Conservation (phyloP, 2,329 filamentous ascomycete species). For the Colletotrichum tropicicola region DNA sequence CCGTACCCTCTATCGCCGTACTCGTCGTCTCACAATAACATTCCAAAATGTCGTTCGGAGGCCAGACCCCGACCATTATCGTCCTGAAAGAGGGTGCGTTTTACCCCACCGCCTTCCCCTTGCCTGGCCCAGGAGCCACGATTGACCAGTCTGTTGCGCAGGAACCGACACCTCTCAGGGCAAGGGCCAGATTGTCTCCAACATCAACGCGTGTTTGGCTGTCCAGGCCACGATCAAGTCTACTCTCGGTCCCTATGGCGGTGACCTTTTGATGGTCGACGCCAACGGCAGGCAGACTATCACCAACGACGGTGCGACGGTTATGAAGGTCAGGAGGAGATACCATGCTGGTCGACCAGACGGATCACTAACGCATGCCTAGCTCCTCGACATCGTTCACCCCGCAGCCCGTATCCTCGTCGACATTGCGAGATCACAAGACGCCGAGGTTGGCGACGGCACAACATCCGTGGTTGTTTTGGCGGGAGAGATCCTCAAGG, state of each 20-base stretch:
- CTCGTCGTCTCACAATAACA: neutral
- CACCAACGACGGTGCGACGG: slow-evolving; percentile 98
- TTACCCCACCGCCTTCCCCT: slow-evolving; percentile 48
- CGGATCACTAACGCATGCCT: slow-evolving; percentile 7
- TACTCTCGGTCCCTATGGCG: slow-evolving; percentile 95
- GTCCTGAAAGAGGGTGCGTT: slow-evolving; percentile 92
- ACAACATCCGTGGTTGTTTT: slow-evolving; percentile 97
- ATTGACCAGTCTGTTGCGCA: slow-evolving; percentile 47
- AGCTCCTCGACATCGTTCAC: slow-evolving; percentile 98
- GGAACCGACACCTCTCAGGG: slow-evolving; percentile 98
- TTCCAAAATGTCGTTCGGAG: slow-evolving; percentile 88
- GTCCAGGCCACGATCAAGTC: slow-evolving; percentile 96
- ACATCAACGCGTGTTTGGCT: slow-evolving; percentile 97
- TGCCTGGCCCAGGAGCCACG: slow-evolving; percentile 33
- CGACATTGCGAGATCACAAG: slow-evolving; percentile 98
- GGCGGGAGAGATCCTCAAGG: slow-evolving; percentile 97
- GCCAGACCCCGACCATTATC: slow-evolving; percentile 97
- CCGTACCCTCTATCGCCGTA: neutral
- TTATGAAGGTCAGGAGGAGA: slow-evolving; percentile 84
- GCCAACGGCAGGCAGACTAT: slow-evolving; percentile 96
- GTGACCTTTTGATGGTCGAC: slow-evolving; percentile 95
- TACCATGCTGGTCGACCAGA: neutral
- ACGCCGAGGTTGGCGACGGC: slow-evolving; percentile 97
- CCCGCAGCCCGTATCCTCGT: slow-evolving; percentile 96
- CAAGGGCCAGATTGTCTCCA: slow-evolving; percentile 94